These are phyloP conservation scores for Leccinellum luteum DNA, from an alignment of 768 basidiomycete genomes.

Conservation along the genomic window DNA sequence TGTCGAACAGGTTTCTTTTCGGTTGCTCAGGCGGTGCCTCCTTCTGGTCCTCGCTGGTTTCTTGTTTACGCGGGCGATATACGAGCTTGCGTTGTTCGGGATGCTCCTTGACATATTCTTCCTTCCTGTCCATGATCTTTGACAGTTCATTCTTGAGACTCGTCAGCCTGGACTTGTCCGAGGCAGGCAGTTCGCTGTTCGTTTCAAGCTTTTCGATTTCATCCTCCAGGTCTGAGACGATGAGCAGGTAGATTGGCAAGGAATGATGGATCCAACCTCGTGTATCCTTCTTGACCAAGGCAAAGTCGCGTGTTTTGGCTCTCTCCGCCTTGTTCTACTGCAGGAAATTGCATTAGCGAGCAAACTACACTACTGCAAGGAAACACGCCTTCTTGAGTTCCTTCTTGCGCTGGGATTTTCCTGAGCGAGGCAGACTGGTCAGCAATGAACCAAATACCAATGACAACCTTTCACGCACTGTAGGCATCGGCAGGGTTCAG, in stretches of 20 bases:
- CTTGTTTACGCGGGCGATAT: slow-evolving; percentile 55
- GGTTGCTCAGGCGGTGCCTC: slow-evolving; percentile 37
- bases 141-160: slow-evolving; percentile 76
- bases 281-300: slow-evolving; percentile 95
- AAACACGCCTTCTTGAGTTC: slow-evolving; percentile 81
- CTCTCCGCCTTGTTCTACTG: slow-evolving; percentile 91
- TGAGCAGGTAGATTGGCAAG: slow-evolving; percentile 2
- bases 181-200: slow-evolving; percentile 37
- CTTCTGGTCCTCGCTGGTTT: slow-evolving; percentile 40
- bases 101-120: slow-evolving; percentile 89
- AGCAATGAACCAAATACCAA: not conserved
- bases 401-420: slow-evolving; percentile 90
- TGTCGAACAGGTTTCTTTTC: slow-evolving; percentile 72
- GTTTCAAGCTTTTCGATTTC: slow-evolving; percentile 71
- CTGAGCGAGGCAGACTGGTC: slow-evolving; percentile 38
- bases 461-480: slow-evolving; percentile 42
- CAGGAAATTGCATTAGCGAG: slow-evolving; percentile 24
- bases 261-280: slow-evolving; percentile 46
- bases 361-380: slow-evolving; percentile 12
- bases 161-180: slow-evolving; percentile 65
- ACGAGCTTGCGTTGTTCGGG: slow-evolving; percentile 89
- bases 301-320: slow-evolving; percentile 78
- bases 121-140: slow-evolving; percentile 82
- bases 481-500: slow-evolving; percentile 93
- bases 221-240: slow-evolving; percentile 66